A percentile compares a stretch with the other conserved stretches of the same genome.
Conservation (phyloP, 2,329 filamentous ascomycete genomes). For the Leptographium lundbergii region DNA sequence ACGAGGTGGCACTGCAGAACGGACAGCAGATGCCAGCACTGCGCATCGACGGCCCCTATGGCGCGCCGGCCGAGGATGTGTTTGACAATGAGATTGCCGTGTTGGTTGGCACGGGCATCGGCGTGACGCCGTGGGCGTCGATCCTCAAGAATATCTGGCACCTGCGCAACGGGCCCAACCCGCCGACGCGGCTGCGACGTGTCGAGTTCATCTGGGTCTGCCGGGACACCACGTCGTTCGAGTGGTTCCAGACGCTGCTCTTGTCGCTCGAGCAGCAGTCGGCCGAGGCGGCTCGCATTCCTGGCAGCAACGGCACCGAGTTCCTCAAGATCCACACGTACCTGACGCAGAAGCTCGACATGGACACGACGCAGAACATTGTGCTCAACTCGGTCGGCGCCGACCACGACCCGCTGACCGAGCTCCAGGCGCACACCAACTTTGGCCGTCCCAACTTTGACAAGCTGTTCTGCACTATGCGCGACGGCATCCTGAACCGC, state of each 20-base stretch:
- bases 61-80: slow-evolving; percentile 92
- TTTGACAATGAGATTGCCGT: slow-evolving; percentile 87
- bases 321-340: slow-evolving; percentile 98
- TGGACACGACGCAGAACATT: slow-evolving; percentile 90
- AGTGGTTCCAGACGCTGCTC: slow-evolving; percentile 96
- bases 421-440: slow-evolving; percentile 80
- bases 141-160: slow-evolving; percentile 99
- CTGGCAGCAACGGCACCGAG: slow-evolving; percentile 57
- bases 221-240: slow-evolving; percentile 88
- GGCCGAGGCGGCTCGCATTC: slow-evolving; percentile 51
- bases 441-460: slow-evolving; percentile 88
- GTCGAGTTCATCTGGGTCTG: slow-evolving; percentile 99
- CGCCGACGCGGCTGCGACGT: slow-evolving; percentile 75
- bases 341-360: slow-evolving; percentile 83
- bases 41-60: slow-evolving; percentile 89
- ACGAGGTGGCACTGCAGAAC: slow-evolving; percentile 89
- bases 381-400: slow-evolving; percentile 89
- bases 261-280: slow-evolving; percentile 84
- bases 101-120: slow-evolving; percentile 75
- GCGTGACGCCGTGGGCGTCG: slow-evolving; percentile 75
- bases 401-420: slow-evolving; percentile 79
- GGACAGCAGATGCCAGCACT: slow-evolving; percentile 84
- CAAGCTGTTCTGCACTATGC: slow-evolving; percentile 70
- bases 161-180: slow-evolving; percentile 77
- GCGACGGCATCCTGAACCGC: slow-evolving; percentile 73